A percentile compares a stretch with the other conserved stretches of the same genome.
These are phyloP conservation scores for Blepharisma japonicum DNA, from an alignment of 73 alveolate species.

Conservation along the genomic window DNA sequence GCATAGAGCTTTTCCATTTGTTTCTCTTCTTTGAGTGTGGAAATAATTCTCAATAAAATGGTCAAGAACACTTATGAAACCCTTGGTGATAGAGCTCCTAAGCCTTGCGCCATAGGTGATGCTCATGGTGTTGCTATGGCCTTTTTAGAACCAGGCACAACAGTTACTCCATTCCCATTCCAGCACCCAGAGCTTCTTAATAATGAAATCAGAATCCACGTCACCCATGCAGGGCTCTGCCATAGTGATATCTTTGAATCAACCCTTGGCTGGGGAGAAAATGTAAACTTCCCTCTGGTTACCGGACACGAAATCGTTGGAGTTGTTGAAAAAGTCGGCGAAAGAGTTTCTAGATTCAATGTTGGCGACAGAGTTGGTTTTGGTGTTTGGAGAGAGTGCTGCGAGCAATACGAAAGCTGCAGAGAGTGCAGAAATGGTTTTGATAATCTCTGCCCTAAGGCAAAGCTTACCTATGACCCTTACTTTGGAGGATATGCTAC, in stretches of 20 bases:
- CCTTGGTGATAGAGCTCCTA: constrained; percentile 13
- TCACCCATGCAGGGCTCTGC: constrained; percentile 27
- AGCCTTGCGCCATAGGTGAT: constrained; percentile 11
- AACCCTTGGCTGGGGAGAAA: constrained; percentile 7
- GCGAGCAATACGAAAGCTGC: constrained; percentile 47
- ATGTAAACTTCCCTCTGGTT: constrained; percentile 37
- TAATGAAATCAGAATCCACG: constrained; percentile 25
- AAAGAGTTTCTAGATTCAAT: constrained; percentile 35
- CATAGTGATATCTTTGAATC: constrained; percentile 2
- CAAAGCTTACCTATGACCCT: constrained; percentile 31
- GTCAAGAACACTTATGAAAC: background rate
- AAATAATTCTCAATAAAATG: too few species aligned
- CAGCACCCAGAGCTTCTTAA: constrained; percentile 24
- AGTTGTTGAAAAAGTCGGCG: constrained; percentile 36
- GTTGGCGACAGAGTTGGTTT: constrained; percentile 59
- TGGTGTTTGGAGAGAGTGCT: constrained; percentile 62
- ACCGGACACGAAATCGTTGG: constrained; percentile 55
- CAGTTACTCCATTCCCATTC: background rate
- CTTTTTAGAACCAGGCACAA: background rate
- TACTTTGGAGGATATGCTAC: constrained; percentile 76
- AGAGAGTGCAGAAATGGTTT: constrained; percentile 53
- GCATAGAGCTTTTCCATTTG: too few species aligned
- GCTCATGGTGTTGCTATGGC: constrained; percentile 13
- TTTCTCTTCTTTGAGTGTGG: too few species aligned
- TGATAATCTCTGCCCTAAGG: constrained; percentile 56